A percentile compares a stretch with the other conserved stretches of the same genome.
Conservation (phyloP, 805 yeast species). For the Hanseniaspora nectarophila region DNA sequence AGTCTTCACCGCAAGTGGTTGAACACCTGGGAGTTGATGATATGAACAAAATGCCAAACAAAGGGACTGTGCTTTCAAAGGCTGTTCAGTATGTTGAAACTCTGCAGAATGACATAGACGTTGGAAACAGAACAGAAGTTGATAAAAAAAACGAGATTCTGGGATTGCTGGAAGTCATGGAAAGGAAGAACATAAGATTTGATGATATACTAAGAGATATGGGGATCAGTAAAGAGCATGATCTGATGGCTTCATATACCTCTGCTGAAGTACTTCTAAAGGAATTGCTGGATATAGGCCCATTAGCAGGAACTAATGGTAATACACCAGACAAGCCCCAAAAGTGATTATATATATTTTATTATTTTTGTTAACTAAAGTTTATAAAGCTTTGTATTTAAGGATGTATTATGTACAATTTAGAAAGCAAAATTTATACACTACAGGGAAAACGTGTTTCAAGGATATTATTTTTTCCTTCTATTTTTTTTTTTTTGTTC, state of each 20-base stretch:
- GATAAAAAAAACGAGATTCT: slow-evolving; percentile 30
- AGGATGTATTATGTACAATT: too few species aligned
- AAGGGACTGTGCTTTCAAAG: slow-evolving; percentile 67
- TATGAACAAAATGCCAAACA: slow-evolving; percentile 46
- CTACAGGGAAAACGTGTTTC: too few species aligned
- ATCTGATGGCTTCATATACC: neutral
- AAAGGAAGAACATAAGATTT: neutral
- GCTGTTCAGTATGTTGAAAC: slow-evolving; percentile 60
- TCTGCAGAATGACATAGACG: slow-evolving; percentile 63
- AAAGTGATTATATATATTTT: neutral
- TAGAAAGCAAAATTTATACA: too few species aligned
- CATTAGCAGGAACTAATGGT: neutral
- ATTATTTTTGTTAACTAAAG: too few species aligned
- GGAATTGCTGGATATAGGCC: slow-evolving; percentile 11
- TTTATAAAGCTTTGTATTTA: too few species aligned
- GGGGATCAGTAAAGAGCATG: neutral
- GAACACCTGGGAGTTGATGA: neutral
- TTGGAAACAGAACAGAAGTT: slow-evolving; percentile 65
- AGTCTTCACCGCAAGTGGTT: neutral
- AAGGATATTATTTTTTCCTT: too few species aligned
- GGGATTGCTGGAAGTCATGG: neutral
- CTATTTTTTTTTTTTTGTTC: neutral
- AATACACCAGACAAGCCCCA: neutral
- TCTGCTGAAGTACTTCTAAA: slow-evolving; percentile 9
- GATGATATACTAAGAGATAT: neutral